Conservation (phyloP, 2,329 filamentous ascomycete genomes). For the Aaosphaeria arxii region DNA sequence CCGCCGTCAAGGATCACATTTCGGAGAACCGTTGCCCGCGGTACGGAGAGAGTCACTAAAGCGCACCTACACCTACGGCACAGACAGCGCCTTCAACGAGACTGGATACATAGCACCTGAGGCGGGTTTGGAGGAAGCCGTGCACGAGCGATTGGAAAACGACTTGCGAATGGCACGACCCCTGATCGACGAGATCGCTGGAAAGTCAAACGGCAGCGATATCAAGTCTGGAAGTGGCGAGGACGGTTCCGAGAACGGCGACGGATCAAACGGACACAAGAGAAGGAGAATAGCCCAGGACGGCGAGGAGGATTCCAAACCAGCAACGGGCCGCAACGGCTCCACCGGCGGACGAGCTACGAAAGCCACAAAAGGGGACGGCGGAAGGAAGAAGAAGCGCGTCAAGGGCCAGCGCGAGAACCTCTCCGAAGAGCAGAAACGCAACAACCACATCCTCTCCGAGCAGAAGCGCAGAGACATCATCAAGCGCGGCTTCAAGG, state of each 20-base stretch:
- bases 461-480: slow-evolving; percentile 82
- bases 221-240: neutral
- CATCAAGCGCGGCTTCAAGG: slow-evolving; percentile 79
- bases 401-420: slow-evolving; percentile 49
- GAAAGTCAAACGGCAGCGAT: neutral
- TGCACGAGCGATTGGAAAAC: neutral
- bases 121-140: slow-evolving; percentile 11
- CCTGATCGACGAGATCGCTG: neutral
- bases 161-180: neutral
- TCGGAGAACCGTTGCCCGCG: neutral
- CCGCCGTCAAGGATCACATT: slow-evolving; percentile 10
- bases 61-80: slow-evolving; percentile 33
- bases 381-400: slow-evolving; percentile 24
- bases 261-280: slow-evolving; percentile 15
- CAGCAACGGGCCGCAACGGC: slow-evolving; percentile 13
- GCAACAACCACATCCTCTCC: slow-evolving; percentile 81
- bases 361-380: slow-evolving; percentile 24
- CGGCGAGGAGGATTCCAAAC: slow-evolving; percentile 5
- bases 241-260: slow-evolving; percentile 15
- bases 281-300: slow-evolving; percentile 17
- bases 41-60: slow-evolving; percentile 17
- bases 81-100: slow-evolving; percentile 32
- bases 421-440: slow-evolving; percentile 74
- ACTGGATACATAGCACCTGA: slow-evolving; percentile 22
- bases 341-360: slow-evolving; percentile 7